Evolutionary conservation across 148 eudicot genomes (phyloP).

Genomic region (Cornus controversa): DNA sequence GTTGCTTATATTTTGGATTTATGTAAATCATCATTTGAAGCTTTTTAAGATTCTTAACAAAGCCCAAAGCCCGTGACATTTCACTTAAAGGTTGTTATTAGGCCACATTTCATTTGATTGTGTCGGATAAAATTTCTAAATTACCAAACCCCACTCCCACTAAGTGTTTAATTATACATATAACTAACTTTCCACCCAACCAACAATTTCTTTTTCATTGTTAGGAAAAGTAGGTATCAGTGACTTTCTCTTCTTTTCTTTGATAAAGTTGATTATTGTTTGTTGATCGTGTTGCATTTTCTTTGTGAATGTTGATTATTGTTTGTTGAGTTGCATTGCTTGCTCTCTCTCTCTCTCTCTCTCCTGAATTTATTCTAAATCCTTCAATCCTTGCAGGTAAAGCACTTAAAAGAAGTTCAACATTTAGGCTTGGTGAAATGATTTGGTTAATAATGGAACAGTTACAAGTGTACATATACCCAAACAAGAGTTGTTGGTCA

Average conservation of each 20-base stretch:
- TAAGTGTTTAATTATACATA: background rate
- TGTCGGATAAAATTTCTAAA: constrained; percentile 9
- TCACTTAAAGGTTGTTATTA: background rate
- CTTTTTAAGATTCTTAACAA: background rate
- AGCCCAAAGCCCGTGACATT: background rate
- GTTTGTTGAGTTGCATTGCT: background rate
- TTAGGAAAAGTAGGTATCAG: background rate
- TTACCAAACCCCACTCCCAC: constrained; percentile 6
- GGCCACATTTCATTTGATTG: background rate
- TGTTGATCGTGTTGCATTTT: background rate
- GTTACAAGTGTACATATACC: background rate
- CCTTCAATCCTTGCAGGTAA: too few relatives aligned
- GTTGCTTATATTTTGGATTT: background rate
- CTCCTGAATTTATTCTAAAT: too few relatives aligned
- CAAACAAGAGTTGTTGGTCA: too few relatives aligned
- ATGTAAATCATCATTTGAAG: background rate
- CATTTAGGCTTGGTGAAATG: too few relatives aligned
- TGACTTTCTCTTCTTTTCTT: constrained; percentile 11
- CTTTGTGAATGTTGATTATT: background rate
- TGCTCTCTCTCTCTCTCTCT: background rate
- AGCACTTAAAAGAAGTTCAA: too few relatives aligned
- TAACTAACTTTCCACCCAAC: background rate
- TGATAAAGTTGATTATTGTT: background rate
- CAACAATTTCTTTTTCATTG: background rate
- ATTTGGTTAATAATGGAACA: too few relatives aligned